Percentiles rank a stretch among this genome's conserved stretches.
Conservation (phyloP, 2,329 filamentous ascomycete genomes). For the Nemania serpens region DNA sequence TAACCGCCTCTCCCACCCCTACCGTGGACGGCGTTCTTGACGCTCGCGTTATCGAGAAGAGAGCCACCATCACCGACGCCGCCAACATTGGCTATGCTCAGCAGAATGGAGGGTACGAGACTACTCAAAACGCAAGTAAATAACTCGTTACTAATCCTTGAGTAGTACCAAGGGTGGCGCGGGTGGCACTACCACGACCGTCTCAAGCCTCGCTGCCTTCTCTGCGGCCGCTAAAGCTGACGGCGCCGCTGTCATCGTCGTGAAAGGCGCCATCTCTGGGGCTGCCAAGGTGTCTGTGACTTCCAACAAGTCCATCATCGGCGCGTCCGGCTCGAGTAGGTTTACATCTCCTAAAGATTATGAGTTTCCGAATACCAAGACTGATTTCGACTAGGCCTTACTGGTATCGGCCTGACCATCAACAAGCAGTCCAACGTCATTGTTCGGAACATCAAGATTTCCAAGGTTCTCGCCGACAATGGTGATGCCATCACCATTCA, state of each 20-base stretch:
- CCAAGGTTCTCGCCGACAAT: slow-evolving; percentile 58
- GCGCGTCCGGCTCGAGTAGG: slow-evolving; percentile 45
- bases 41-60: slow-evolving; percentile 30
- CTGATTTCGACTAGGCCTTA: slow-evolving; percentile 39
- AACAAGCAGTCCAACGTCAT: slow-evolving; percentile 62
- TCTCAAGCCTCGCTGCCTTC: slow-evolving; percentile 55
- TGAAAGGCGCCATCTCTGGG: slow-evolving; percentile 50
- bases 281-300: slow-evolving; percentile 50
- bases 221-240: slow-evolving; percentile 54
- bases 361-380: background rate
- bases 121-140: background rate
- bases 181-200: slow-evolving; percentile 59
- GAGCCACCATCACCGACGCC: slow-evolving; percentile 33
- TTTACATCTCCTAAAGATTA: background rate
- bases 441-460: slow-evolving; percentile 64
- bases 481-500: slow-evolving; percentile 66
- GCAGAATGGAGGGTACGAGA: slow-evolving; percentile 30
- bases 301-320: slow-evolving; percentile 57
- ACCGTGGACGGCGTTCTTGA: slow-evolving; percentile 28
- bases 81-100: slow-evolving; percentile 31
- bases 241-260: slow-evolving; percentile 50
- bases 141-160: background rate
- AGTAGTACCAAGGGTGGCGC: slow-evolving; percentile 57
- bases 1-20: slow-evolving; percentile 30
- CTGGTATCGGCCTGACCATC: slow-evolving; percentile 57